Evolutionary conservation across 2,329 filamentous ascomycete genomes (phyloP).

Genomic region (Chrysosporium keratinophilum): DNA sequence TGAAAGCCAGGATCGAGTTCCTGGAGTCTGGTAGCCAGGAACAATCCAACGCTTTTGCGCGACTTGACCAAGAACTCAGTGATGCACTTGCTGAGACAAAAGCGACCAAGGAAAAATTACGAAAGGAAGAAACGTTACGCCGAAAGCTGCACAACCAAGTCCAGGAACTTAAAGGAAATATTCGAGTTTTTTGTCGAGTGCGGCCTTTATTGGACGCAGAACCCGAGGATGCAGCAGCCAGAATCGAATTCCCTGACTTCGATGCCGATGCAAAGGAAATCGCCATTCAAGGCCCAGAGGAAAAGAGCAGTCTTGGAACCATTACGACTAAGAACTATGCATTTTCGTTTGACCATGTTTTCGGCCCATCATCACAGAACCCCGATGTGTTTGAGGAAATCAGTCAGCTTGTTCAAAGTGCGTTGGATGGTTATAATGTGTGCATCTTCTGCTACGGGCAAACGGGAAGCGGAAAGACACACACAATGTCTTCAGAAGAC

Average conservation of each 20-base stretch:
- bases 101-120: conserved; percentile 66
- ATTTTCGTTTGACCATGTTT: conserved; percentile 90
- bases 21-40: conserved; percentile 82
- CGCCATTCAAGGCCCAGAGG: conserved; percentile 68
- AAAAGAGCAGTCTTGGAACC: conserved; percentile 68
- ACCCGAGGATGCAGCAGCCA: conserved; percentile 51
- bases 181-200: conserved; percentile 94
- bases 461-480: conserved; percentile 92
- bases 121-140: conserved; percentile 81
- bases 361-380: conserved; percentile 67
- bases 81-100: conserved; percentile 63
- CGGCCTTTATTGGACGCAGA: conserved; percentile 59
- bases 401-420: conserved; percentile 90
- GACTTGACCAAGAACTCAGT: conserved; percentile 68
- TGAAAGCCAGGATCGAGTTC: conserved; percentile 75
- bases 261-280: conserved; percentile 82
- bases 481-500: conserved; percentile 82
- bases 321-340: conserved; percentile 67
- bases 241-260: conserved; percentile 66
- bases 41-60: conserved; percentile 74
- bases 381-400: conserved; percentile 89
- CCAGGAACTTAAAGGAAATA: conserved; percentile 95
- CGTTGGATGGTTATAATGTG: conserved; percentile 94
- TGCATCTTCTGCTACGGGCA: conserved; percentile 99
- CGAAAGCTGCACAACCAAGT: conserved; percentile 95